These are phyloP conservation scores for Yamadazyma pseudoaaseri DNA, from an alignment of 1,139 yeast species.

Conservation along the genomic window DNA sequence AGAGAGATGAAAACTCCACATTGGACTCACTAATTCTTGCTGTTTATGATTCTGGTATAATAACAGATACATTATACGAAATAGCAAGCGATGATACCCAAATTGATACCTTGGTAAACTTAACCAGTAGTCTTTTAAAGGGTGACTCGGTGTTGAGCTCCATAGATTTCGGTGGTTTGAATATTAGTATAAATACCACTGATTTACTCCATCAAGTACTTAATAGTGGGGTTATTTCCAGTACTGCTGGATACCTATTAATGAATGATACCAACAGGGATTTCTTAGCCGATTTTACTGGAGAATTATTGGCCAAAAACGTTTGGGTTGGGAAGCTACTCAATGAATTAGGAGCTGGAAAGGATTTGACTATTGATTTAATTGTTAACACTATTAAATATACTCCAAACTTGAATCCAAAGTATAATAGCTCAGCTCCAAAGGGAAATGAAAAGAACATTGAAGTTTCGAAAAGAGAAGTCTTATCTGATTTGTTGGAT, in stretches of 20 bases:
- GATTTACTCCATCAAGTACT: slow-evolving; percentile 18
- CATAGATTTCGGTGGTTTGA: slow-evolving; percentile 16
- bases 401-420: slow-evolving; percentile 25
- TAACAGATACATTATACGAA: slow-evolving; percentile 27
- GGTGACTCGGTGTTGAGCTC: slow-evolving; percentile 10
- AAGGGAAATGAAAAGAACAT: slow-evolving; percentile 14
- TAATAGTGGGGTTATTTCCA: slow-evolving; percentile 26
- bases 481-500: slow-evolving; percentile 2
- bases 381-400: slow-evolving; percentile 27
- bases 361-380: slow-evolving; percentile 25
- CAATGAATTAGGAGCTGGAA: slow-evolving; percentile 32
- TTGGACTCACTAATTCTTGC: slow-evolving; percentile 22
- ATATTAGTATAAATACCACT: slow-evolving; percentile 23
- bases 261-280: slow-evolving; percentile 29
- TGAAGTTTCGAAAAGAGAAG: slow-evolving; percentile 11
- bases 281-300: slow-evolving; percentile 24
- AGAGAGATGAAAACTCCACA: slow-evolving; percentile 19
- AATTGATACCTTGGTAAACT: slow-evolving; percentile 23
- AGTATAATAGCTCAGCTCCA: slow-evolving; percentile 13
- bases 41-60: slow-evolving; percentile 29
- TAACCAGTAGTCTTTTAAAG: slow-evolving; percentile 15
- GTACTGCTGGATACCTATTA: slow-evolving; percentile 25
- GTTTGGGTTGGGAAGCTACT: slow-evolving; percentile 30
- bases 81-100: slow-evolving; percentile 24
- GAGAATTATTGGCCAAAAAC: slow-evolving; percentile 22